Percentiles rank a stretch among this genome's conserved stretches.
Conservation (phyloP, 2,329 filamentous ascomycete genomes). For the Malbranchea cinnamomea region DNA sequence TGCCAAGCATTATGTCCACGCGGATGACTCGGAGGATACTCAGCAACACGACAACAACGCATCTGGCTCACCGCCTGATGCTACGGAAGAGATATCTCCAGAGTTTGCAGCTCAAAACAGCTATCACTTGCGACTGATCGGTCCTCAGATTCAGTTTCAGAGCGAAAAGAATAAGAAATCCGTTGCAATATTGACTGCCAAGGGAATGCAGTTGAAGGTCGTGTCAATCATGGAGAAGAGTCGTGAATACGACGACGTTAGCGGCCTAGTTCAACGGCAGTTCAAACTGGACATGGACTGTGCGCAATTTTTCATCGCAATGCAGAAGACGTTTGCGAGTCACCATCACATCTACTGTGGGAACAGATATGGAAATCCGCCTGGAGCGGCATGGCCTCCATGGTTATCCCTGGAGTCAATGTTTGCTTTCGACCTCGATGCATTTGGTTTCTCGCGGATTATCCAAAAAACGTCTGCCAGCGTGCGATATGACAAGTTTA, state of each 20-base stretch:
- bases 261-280: slow-evolving; percentile 83
- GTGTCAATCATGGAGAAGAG: slow-evolving; percentile 97
- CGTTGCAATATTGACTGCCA: slow-evolving; percentile 89
- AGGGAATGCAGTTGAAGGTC: slow-evolving; percentile 96
- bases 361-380: slow-evolving; percentile 75
- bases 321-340: slow-evolving; percentile 78
- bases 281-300: slow-evolving; percentile 95
- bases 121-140: slow-evolving; percentile 88
- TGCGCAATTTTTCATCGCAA: slow-evolving; percentile 94
- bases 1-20: slow-evolving; percentile 65
- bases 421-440: slow-evolving; percentile 87
- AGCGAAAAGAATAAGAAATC: slow-evolving; percentile 97
- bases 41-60: too few relatives aligned
- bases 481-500: slow-evolving; percentile 95
- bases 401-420: slow-evolving; percentile 98
- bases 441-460: slow-evolving; percentile 94
- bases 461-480: slow-evolving; percentile 93
- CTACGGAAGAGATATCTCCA: slow-evolving; percentile 59
- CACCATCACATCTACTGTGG: slow-evolving; percentile 87
- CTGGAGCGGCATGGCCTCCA: slow-evolving; percentile 82
- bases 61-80: slow-evolving; percentile 19
- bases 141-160: slow-evolving; percentile 93
- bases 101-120: slow-evolving; percentile 86
- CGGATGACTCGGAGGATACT: slow-evolving; percentile 51
- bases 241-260: slow-evolving; percentile 80